phyloP scores from a whole-genome alignment of 305 asterid species.

The Fraxinus xanthoxyloides region DNA sequence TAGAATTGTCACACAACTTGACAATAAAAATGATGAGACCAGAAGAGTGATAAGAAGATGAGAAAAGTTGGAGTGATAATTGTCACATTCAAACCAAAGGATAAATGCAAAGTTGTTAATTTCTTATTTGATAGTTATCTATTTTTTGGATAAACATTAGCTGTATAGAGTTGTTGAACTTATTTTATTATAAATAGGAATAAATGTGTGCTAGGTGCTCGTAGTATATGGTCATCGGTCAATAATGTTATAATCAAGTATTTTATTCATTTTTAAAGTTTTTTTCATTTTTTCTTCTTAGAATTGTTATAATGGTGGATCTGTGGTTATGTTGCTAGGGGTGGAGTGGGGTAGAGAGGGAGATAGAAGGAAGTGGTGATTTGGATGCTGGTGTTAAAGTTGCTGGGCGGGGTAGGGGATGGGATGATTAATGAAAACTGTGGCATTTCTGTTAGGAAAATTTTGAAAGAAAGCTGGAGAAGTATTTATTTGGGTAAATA shows the following conservation, averaged over 20 bases:
- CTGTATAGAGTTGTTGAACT: too few species aligned
- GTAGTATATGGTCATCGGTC: not conserved
- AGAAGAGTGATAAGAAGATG: too few species aligned
- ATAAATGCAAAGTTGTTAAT: too few species aligned
- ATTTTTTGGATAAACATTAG: too few species aligned
- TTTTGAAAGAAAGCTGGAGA: not conserved
- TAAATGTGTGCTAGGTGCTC: not conserved
- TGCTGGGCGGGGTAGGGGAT: not conserved
- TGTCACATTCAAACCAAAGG: too few species aligned
- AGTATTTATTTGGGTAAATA: not conserved
- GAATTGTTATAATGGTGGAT: not conserved
- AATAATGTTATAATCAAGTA: not conserved
- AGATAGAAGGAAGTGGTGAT: not conserved
- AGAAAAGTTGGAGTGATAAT: too few species aligned
- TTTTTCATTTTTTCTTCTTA: not conserved
- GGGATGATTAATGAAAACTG: not conserved
- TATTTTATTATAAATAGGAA: too few species aligned
- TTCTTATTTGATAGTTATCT: too few species aligned
- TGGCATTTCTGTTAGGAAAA: not conserved
- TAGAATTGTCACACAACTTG: too few species aligned
- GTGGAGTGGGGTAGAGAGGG: not conserved
- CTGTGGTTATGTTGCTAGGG: not conserved
- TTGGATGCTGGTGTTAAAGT: not conserved
- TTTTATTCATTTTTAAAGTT: too few species aligned
- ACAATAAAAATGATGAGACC: too few species aligned